Evolutionary conservation across 345 rosid species (phyloP), one percentile per base, ranked within the genome.

Genomic region (Turritis glabra): DNA sequence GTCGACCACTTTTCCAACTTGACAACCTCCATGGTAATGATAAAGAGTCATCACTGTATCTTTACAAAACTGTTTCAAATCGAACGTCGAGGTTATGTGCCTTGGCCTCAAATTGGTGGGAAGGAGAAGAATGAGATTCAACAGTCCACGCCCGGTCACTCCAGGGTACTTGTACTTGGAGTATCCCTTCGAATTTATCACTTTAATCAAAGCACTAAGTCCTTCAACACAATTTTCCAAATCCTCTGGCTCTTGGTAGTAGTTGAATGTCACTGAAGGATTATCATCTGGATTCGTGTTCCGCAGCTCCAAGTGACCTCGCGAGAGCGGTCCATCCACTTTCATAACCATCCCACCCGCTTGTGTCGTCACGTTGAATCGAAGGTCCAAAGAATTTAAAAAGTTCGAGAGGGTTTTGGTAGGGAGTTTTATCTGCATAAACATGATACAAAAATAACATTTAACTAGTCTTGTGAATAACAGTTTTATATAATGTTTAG

Each of bases 1-100:
- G 67, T 89, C 90, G 2, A 87, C 83, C 32, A 87, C 91, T 38
- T 64, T 79, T 2, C 85, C 84, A 9, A 84, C 85, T 72, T 77
- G 88, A 43, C 95, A 89, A 17, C 95, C 95, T 33, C 90, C 90
- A 57, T 85, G 90, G 57, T 89, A 89, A 64, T 85, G 95, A 87
- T 89, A 89, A 12, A 87, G 78, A 3, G 91, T 89, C 83, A 74
- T 79, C 22, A 84, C 91, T 0, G 89, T 84, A 77, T 84, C 87
- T 8, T 19, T 79, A 69, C 91, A 87, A 18, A 76, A 90, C 40
- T 88, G 92, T 65, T 90, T 88, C 65, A 92, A 38, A 8, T 89
- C 84, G 29, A 73, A 26, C 13, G 82, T 41, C 0, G 87, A 47
- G 2, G 62, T 71, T 0, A 67, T 27, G 55, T 86, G 87, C 22